Base-by-base conservation (phyloP, 306 rosid genomes). In the Cucumis hystrix region DNA sequence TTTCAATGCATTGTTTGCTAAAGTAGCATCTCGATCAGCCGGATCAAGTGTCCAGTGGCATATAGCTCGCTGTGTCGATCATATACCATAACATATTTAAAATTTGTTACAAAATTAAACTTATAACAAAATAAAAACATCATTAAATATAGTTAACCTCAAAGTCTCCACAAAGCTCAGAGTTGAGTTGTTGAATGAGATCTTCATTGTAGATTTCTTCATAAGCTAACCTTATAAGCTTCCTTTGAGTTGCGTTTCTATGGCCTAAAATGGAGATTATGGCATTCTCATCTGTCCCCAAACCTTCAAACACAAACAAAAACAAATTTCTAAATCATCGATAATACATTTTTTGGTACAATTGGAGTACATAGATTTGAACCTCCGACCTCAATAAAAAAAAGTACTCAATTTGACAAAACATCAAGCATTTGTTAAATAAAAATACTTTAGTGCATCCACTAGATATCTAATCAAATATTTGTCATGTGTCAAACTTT, bases 141-240 rank as follows among this genome's bases (percentile, higher is more conserved):
- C 25, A 21, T 20, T 58, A 8, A 8, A 58, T 58, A 25, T 25
- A 28, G 3, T 28, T 28, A 23, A 76, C 91, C 88, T 79, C 85
- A 41, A 88, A 82, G 76, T 78, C 79, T 67, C 89, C 91, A 15
- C 89, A 85, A 74, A 88, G 83, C 78, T 88, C 91, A 83, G 84
- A 83, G 69, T 84, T 77, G 77, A 88, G 79, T 35, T 80, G 89
- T 6, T 88, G 71, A 47, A 88, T 84, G 75, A 88, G 91, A 82
- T 85, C 89, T 30, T 85, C 73, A 7, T 85, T 84, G 80, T 83
- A 78, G 78, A 88, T 62, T 58, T 85, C 83, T 69, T 85, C 64
- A 79, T 85, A 88, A 73, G 91, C 87, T 25, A 45, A 39, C 71
- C 89, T 84, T 55, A 84, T 66, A 61, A 83, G 87, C 72, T 86